Base-by-base conservation (phyloP, 2,329 filamentous ascomycete species). In the Alternaria solani region DNA sequence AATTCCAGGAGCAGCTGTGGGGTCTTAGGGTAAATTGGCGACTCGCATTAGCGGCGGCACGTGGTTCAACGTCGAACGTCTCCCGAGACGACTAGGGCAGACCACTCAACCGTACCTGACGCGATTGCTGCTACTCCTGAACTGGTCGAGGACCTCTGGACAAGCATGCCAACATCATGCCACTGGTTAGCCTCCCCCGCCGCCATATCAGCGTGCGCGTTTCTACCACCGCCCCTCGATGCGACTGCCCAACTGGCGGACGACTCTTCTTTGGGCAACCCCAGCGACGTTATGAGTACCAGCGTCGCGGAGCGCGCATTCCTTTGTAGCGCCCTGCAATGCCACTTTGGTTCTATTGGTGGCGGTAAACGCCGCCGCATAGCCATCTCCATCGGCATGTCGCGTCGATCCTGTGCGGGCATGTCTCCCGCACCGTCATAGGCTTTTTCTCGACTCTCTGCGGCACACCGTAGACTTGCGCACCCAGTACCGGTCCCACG, bases 381-480 rank as follows among this genome's bases (percentile, higher is more conserved):
- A 36, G 32, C 32, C 7, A 43, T 42, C 20, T 28, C 23, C 47
- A 20, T 18, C 39, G 46, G 39, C 32, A 25, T 34, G 32, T 32
- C 28, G 26, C 32, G 52, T 55, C 47, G 53, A 52, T 57, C 41
- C 26, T 51, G 38, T 23, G 26, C 53, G 53, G 47, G 20, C 46
- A 57, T 44, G 36, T 36, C 26, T 52, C 30, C 53, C 32, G 47
- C 41, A 23, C 20, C 57, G 32, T 47, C 47, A 23, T 56, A 39
- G 32, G 43, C 46, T 56, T 51, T 56, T 51, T 18, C 23, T 44
- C 51, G 14, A 20, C 44, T 12, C 51, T 36, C 36, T 28, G 30
- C 38, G 57, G 46, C 32, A 38, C 18, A 34, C 46, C 9, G 41
- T 51, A 51, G n/a, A 25, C 34, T 60, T 41, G 46, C 47, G 53